Evolutionary conservation across 164 flowering plant genomes (phyloP), one percentile per base, ranked within the genome.

Genomic region (Macadamia integrifolia): DNA sequence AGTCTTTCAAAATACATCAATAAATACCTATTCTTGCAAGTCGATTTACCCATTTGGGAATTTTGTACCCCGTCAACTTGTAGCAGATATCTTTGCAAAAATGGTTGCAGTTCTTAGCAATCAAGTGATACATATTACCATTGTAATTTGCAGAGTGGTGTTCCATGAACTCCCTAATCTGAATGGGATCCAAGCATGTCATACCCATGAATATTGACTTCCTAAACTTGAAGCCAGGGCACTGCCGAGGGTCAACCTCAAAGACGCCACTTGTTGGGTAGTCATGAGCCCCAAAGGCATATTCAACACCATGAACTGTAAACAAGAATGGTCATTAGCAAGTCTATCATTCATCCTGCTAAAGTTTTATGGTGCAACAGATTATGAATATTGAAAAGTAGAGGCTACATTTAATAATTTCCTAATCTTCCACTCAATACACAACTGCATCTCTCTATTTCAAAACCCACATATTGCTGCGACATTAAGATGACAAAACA

Each of bases 261-360:
- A 92, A 94, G 44, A 92, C 92, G 55, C 99, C 99, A 73, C 98
- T 92, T 10, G 92, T 79, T 13, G 99, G 79, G 71, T 74, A 88
- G 67, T 94, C 99, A 71, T 92, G 99, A 53, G 99, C 98, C 71
- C 98, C 98, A 80, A 90, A 93, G 67, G 98, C 98, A 78, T 93
- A 93, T 66, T 93, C 98, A 61, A 89, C 93, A 40, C 99, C 99
- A 80, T 94, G 92, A 79, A 94, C 99, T 94, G 85, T 62, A 69
- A 28, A 66, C 9, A 76, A 52, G 60, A 23, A 56, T 0, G 9
- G 32, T 59, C 55, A 66, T 68, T 58, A 75, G 64, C 65, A 69
- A 70, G 31, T 53, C 4, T 35, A 29, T 32, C 30, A 13, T 29
- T 40, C 40, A 58, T 59, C 17, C 56, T 15, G 5, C 48, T 28